Base-by-base conservation (phyloP, 2,329 filamentous ascomycete genomes). In the Rosellinia necatrix region DNA sequence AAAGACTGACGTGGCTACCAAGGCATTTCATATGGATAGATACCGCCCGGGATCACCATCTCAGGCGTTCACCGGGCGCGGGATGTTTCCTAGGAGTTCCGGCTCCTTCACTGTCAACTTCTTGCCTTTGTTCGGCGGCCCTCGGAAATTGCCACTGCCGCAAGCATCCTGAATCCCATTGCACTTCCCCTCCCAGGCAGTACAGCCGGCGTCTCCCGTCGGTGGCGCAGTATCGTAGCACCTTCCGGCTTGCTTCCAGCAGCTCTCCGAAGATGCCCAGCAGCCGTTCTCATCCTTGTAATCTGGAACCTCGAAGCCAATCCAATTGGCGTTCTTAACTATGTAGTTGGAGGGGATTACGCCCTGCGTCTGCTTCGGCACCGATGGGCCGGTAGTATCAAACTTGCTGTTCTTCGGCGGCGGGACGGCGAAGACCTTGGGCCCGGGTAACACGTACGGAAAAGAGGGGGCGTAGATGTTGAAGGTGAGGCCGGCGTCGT, bases 291-390 rank as follows among this genome's bases (percentile, higher is more conserved):
- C 77, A 40, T 75, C 74, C 4, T 72, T 74, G 73, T 88, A 90
- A 7, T 72, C 64, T 0, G 80, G 70, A 1, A 90, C 77, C 66
- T 89, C 81, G 56, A 79, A 75, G 48, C 80, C 87, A 71, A 86
- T 89, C 88, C 87, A 91, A 74, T 91, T 90, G 56, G 76, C 87
- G 68, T 89, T 90, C 67, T 84, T 83, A 57, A 86, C 67, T 32
- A 89, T 74, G 67, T 84, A 88, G 63, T 77, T 73, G 1, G 66
- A 51, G 0, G 86, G 86, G 49, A 84, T 75, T 19, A 56, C 34
- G 10, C 84, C 85, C 35, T 79, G 78, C 3, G 63, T 63, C 42
- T 62, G 56, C 24, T 21, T 56, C 17, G 53, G 25, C 41, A 19
- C 27, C 21, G 32, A 32, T 6, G 52, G 19, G 19, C 41, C 44